A percentile compares a stretch with the other conserved stretches of the same genome.
Conservation (phyloP, 179 eudicot genomes). For the Amaranthus tricolor region DNA sequence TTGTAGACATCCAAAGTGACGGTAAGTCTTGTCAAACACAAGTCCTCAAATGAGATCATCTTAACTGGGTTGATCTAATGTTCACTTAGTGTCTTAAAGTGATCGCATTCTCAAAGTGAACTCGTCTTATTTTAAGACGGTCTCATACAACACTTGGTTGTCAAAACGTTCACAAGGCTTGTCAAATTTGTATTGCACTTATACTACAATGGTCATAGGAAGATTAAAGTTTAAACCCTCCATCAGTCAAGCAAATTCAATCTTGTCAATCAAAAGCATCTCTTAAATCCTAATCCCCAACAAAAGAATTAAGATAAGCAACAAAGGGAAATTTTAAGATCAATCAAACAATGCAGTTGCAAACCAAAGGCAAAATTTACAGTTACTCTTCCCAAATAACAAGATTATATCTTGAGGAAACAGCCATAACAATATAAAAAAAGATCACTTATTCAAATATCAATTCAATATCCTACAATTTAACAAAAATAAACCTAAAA, state of each 20-base stretch:
- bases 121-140: not conserved
- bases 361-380: not conserved
- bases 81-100: not conserved
- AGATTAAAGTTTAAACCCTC: not conserved
- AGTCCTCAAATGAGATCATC: no score
- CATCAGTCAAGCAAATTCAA: constrained; percentile 4
- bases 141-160: not conserved
- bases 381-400: not conserved
- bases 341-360: not conserved
- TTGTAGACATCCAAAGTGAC: no score
- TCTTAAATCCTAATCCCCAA: not conserved
- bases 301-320: not conserved
- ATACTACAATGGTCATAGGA: not conserved
- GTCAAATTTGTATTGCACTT: not conserved
- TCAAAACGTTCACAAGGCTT: not conserved
- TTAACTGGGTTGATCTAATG: no score
- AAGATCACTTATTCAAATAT: not conserved
- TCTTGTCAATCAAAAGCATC: not conserved
- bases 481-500: not conserved
- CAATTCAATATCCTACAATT: not conserved
- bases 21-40: no score
- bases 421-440: not conserved
- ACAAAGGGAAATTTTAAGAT: no score
- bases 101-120: not conserved
- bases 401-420: not conserved